Conservation (phyloP, 495 filamentous ascomycete genomes). For the Schizothecium vesticola region DNA sequence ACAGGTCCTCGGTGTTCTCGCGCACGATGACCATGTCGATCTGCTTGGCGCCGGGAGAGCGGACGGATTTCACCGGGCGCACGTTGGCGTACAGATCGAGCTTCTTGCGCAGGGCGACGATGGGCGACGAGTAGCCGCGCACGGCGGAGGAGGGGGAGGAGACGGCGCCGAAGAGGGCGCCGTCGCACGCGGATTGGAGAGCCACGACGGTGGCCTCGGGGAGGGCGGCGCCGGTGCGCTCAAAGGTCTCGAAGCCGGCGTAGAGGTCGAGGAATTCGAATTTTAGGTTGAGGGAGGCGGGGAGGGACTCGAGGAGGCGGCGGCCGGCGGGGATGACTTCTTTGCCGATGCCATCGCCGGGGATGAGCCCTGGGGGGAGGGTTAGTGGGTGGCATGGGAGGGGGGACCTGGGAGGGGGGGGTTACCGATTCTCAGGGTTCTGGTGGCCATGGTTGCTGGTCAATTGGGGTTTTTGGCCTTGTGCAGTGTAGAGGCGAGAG, state of each 20-base stretch:
- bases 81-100: slow-evolving; percentile 97
- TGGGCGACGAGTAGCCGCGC: slow-evolving; percentile 92
- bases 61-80: slow-evolving; percentile 85
- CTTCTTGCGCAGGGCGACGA: slow-evolving; percentile 92
- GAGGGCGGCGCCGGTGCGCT: slow-evolving; percentile 77
- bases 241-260: slow-evolving; percentile 89
- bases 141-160: slow-evolving; percentile 85
- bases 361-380: slow-evolving; percentile 68
- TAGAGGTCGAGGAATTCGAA: slow-evolving; percentile 91
- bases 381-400: background rate
- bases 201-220: slow-evolving; percentile 84
- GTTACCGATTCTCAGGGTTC: slow-evolving; percentile 57
- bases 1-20: slow-evolving; percentile 97
- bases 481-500: background rate
- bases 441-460: slow-evolving; percentile 44
- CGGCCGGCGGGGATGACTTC: slow-evolving; percentile 97
- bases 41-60: slow-evolving; percentile 46
- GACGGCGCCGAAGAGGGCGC: slow-evolving; percentile 94
- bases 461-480: slow-evolving; percentile 21
- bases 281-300: slow-evolving; percentile 72
- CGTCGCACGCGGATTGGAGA: slow-evolving; percentile 85
- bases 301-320: slow-evolving; percentile 82
- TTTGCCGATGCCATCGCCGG: slow-evolving; percentile 96
- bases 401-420: slow-evolving; percentile 1
- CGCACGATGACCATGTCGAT: slow-evolving; percentile 98